These are phyloP conservation scores for Tricholoma furcatifolium DNA, from an alignment of 768 basidiomycete species.

Conservation along the genomic window DNA sequence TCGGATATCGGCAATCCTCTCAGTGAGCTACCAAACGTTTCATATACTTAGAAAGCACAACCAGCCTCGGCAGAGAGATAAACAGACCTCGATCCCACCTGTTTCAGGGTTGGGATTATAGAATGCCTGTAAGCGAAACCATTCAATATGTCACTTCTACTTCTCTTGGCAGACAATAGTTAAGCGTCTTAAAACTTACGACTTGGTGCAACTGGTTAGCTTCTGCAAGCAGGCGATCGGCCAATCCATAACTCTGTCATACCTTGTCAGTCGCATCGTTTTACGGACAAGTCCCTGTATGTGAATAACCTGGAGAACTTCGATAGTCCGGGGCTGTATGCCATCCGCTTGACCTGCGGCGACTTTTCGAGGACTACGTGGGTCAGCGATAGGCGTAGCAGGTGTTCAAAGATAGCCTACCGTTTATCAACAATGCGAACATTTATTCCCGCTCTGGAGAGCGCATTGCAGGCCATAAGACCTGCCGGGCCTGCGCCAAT, in stretches of 20 bases:
- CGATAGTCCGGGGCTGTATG: slow-evolving; percentile 53
- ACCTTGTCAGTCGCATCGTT: not conserved
- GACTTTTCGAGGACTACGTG: slow-evolving; percentile 43
- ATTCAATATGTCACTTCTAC: no score
- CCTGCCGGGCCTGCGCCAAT: slow-evolving; percentile 63
- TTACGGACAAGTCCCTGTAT: not conserved
- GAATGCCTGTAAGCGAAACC: slow-evolving; percentile 51
- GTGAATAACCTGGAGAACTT: slow-evolving; percentile 48
- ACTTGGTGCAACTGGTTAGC: slow-evolving; percentile 70
- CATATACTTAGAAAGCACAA: not conserved
- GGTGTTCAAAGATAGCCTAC: slow-evolving; percentile 24
- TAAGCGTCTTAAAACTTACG: slow-evolving; percentile 37
- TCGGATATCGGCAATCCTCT: slow-evolving; percentile 60
- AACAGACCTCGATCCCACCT: slow-evolving; percentile 60
- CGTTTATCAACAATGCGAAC: slow-evolving; percentile 62
- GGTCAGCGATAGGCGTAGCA: not conserved
- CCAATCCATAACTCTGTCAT: slow-evolving; percentile 72
- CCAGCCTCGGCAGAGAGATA: not conserved
- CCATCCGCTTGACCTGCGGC: slow-evolving; percentile 60
- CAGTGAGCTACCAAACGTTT: slow-evolving; percentile 47
- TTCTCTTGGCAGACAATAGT: not conserved
- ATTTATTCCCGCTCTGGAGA: slow-evolving; percentile 54
- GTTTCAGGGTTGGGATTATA: slow-evolving; percentile 59
- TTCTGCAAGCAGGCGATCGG: slow-evolving; percentile 58
- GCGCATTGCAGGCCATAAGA: slow-evolving; percentile 67